Evolutionary conservation across 805 yeast species (phyloP), one percentile per base, ranked within the genome.

Genomic region (Komagataella mondaviorum): DNA sequence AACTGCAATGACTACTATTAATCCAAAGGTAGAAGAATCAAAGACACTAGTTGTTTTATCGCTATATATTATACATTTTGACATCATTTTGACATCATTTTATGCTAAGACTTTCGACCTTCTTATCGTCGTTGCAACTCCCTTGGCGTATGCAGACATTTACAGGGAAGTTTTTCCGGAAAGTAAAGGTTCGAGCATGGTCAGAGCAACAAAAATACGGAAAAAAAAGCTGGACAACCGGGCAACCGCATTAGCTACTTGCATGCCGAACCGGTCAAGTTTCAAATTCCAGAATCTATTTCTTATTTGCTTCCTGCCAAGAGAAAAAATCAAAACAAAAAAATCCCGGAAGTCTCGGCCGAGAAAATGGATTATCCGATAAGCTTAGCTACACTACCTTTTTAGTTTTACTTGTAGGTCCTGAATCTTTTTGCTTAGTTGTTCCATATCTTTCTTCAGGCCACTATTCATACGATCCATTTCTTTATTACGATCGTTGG

Each of bases 401-500:
- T 45, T 49, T 17, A 45, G 24, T 6, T 46, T 45, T 53, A 50
- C 39, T 14, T 51, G 54, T 49, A 59, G 17, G 39, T 49, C 53
- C 10, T 49, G 54, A 7, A 63, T 50, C 24, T 65, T 64, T 16
- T 46, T 48, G 8, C 48, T 53, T 16, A 63, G 52, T 12, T 59
- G 55, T 14, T 53, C 54, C 6, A 66, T 64, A 14, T 66, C 66
- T 14, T 51, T 52, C 14, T 55, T 54, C 47, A 65, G 52, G 7
- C 53, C 54, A 6, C 60, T 63, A 52, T 66, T 66, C 47, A 63
- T 51, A 23, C 52, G 51, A 47, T 54, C 57, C 17, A 66, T 61
- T 48, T 64, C 63, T 17, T 53, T 52, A 46, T 64, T 66, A 46
- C 63, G 63, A 23, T 63, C 63, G 52, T 64, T 62, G 47, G 62